phyloP scores from a whole-genome alignment of 1,284 basidiomycete species.

The Trametes pubescens region DNA sequence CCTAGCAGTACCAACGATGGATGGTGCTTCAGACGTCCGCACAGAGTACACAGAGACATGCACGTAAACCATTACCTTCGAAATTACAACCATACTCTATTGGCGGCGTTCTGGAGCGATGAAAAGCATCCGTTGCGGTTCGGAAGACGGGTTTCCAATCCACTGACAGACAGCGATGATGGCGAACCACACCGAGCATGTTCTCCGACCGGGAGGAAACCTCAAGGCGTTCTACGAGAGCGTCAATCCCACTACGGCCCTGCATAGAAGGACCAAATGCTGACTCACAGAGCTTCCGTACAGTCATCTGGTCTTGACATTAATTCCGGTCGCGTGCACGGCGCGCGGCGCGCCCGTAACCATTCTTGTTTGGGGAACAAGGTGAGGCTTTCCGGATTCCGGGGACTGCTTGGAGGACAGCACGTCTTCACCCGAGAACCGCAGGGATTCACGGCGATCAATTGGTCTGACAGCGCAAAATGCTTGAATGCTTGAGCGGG shows the following conservation, averaged over 20 bases:
- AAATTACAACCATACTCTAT: not conserved
- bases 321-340: not conserved
- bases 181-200: not conserved
- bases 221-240: not conserved
- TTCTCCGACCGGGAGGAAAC: conserved; percentile 11
- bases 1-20: too few species aligned
- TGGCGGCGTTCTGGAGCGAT: not conserved
- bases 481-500: not conserved
- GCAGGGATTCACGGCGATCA: not conserved
- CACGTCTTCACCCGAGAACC: not conserved
- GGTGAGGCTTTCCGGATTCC: not conserved
- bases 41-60: too few species aligned
- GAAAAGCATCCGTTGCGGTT: conserved; percentile 3
- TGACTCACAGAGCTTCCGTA: conserved; percentile 5
- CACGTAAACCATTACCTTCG: not conserved
- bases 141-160: not conserved
- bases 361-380: not conserved
- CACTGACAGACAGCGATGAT: not conserved
- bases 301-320: not conserved
- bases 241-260: conserved; percentile 8
- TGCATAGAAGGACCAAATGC: conserved; percentile 1
- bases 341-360: not conserved
- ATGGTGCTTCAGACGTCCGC: too few species aligned
- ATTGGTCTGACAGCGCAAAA: not conserved
- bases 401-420: not conserved